Conservation (phyloP, 2,329 filamentous ascomycete species). For the Aschersonia sp. region DNA sequence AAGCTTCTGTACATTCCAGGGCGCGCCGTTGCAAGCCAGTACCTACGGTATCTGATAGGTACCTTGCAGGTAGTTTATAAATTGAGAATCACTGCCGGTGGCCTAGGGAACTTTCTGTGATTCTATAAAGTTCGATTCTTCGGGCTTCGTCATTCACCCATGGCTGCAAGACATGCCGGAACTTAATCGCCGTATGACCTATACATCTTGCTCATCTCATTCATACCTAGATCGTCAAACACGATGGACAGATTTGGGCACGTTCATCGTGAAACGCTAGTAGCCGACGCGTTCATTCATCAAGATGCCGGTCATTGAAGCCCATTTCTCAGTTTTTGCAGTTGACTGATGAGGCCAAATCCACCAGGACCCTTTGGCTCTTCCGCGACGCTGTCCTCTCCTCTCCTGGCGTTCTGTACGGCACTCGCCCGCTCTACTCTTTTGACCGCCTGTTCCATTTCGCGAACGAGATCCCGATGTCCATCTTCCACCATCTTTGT, state of each 20-base stretch:
- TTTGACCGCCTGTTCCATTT: conserved; percentile 29
- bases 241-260: too few species aligned
- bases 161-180: background rate
- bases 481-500: conserved; percentile 72
- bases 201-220: too few species aligned
- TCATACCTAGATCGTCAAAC: too few species aligned
- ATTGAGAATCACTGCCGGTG: too few species aligned
- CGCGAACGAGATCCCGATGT: conserved; percentile 36
- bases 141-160: background rate
- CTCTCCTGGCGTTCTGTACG: conserved; percentile 2
- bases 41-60: too few species aligned
- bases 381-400: conserved; percentile 12
- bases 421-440: conserved; percentile 16
- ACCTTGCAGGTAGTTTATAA: too few species aligned
- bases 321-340: conserved; percentile 44
- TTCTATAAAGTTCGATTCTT: background rate
- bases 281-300: background rate
- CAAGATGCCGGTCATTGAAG: conserved; percentile 9
- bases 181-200: too few species aligned
- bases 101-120: background rate
- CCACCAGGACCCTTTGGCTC: conserved; percentile 32
- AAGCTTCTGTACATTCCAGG: too few species aligned
- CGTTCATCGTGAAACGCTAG: too few species aligned
- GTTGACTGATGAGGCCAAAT: conserved; percentile 47
- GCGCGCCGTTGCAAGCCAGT: too few species aligned